phyloP scores from a whole-genome alignment of 441 rosid genomes.

The Euphorbia schlechtendalii region DNA sequence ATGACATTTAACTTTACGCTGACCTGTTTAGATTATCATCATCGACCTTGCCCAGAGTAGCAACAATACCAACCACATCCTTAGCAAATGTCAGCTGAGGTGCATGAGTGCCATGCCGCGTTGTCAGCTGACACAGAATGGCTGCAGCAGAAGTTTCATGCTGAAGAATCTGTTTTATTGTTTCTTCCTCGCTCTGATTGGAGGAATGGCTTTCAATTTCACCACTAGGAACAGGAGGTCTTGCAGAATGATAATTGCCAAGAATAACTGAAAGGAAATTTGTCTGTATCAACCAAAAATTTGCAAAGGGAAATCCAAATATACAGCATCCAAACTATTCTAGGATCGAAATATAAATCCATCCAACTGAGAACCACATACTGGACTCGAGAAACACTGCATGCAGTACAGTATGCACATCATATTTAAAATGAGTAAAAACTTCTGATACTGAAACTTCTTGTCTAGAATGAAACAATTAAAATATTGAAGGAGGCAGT shows the following conservation, averaged over 20 bases:
- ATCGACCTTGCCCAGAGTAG: constrained; percentile 64
- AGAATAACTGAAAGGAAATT: constrained; percentile 41
- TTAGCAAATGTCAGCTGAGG: constrained; percentile 32
- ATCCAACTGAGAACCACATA: neutral
- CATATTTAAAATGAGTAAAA: neutral
- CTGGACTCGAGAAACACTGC: neutral
- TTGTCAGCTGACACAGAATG: constrained; percentile 46
- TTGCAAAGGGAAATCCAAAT: too few species aligned
- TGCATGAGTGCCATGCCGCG: constrained; percentile 36
- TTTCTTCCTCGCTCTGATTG: constrained; percentile 48
- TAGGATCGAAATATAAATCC: neutral
- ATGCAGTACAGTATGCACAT: neutral
- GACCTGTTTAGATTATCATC: constrained; percentile 77
- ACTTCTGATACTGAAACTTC: neutral
- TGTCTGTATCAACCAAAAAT: constrained; percentile 9
- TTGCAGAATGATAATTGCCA: constrained; percentile 50
- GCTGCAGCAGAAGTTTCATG: constrained; percentile 64
- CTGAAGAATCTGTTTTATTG: constrained; percentile 43
- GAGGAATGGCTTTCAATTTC: constrained; percentile 28
- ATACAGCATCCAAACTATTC: neutral
- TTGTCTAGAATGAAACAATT: neutral
- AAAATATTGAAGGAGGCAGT: neutral
- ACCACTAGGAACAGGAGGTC: constrained; percentile 14
- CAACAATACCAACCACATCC: constrained; percentile 70
- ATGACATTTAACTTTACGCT: constrained; percentile 23